A percentile compares a stretch with the other conserved stretches of the same genome.
Evolutionary conservation across 768 basidiomycete genomes (phyloP).

Genomic region (Serendipita sp.): DNA sequence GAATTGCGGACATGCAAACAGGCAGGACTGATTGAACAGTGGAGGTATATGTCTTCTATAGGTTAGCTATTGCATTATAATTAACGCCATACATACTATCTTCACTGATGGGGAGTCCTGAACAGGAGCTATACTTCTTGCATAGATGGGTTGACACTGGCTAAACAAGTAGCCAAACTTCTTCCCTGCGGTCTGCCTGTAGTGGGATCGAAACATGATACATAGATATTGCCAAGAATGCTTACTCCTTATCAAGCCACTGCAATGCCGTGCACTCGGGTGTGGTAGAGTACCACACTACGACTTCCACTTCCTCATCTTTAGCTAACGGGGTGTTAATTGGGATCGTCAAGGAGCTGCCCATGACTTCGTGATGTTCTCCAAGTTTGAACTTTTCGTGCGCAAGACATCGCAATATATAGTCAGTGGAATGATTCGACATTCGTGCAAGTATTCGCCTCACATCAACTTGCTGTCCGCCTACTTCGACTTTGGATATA

Average conservation of each 20-base stretch:
- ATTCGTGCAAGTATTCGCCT: not conserved
- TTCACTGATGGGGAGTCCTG: slow-evolving; percentile 89
- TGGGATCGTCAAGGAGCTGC: slow-evolving; percentile 50
- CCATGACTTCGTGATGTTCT: slow-evolving; percentile 52
- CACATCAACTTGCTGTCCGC: slow-evolving; percentile 32
- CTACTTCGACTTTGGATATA: slow-evolving; percentile 38
- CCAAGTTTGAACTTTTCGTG: slow-evolving; percentile 34
- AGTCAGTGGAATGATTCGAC: not conserved
- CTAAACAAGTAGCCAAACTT: slow-evolving; percentile 77
- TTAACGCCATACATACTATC: slow-evolving; percentile 33
- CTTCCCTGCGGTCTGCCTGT: slow-evolving; percentile 74
- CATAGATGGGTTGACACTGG: slow-evolving; percentile 86
- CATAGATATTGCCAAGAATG: slow-evolving; percentile 4
- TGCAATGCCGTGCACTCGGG: slow-evolving; percentile 61
- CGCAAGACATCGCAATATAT: not conserved
- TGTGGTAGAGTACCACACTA: slow-evolving; percentile 57
- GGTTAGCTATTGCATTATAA: not conserved
- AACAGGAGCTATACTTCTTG: slow-evolving; percentile 58
- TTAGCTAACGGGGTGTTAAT: slow-evolving; percentile 29
- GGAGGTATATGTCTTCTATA: slow-evolving; percentile 62
- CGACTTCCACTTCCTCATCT: slow-evolving; percentile 31
- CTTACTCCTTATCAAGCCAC: slow-evolving; percentile 70
- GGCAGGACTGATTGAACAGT: slow-evolving; percentile 64
- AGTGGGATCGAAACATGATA: not conserved
- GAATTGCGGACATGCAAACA: slow-evolving; percentile 69